Percentiles rank a stretch among this genome's conserved stretches.
phyloP scores from a whole-genome alignment of 2,329 filamentous ascomycete species.

The Rhinocladiella mackenziei region DNA sequence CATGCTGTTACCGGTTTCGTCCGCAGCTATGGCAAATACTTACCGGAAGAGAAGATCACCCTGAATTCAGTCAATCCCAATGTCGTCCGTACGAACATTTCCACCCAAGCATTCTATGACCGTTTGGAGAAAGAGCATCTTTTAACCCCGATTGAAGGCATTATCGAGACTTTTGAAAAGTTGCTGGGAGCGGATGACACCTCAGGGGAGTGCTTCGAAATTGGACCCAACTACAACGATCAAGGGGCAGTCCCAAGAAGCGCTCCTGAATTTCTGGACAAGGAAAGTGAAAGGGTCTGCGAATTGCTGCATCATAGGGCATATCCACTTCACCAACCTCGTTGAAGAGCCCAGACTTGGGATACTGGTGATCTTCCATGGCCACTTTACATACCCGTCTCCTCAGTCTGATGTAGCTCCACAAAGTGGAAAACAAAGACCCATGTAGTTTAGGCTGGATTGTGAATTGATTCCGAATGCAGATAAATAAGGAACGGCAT shows the following conservation, averaged over 20 bases:
- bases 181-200: conserved; percentile 35
- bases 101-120: conserved; percentile 39
- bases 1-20: conserved; percentile 23
- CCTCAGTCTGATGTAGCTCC: too few species aligned
- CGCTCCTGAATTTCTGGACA: conserved; percentile 18
- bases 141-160: conserved; percentile 39
- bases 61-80: conserved; percentile 44
- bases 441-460: too few species aligned
- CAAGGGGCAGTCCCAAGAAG: conserved; percentile 20
- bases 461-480: too few species aligned
- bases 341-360: conserved; percentile 2
- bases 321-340: conserved; percentile 21
- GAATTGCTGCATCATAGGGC: conserved; percentile 20
- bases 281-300: conserved; percentile 18
- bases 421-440: too few species aligned
- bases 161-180: conserved; percentile 41
- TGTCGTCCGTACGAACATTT: conserved; percentile 41
- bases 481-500: too few species aligned
- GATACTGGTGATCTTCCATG: too few species aligned
- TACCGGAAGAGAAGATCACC: conserved; percentile 40
- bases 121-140: conserved; percentile 34
- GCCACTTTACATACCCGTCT: too few species aligned
- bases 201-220: conserved; percentile 43
- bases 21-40: conserved; percentile 41
- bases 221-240: conserved; percentile 35